phyloP scores from a whole-genome alignment of 2,329 filamentous ascomycete species.

The Botrytis sinoallii region DNA sequence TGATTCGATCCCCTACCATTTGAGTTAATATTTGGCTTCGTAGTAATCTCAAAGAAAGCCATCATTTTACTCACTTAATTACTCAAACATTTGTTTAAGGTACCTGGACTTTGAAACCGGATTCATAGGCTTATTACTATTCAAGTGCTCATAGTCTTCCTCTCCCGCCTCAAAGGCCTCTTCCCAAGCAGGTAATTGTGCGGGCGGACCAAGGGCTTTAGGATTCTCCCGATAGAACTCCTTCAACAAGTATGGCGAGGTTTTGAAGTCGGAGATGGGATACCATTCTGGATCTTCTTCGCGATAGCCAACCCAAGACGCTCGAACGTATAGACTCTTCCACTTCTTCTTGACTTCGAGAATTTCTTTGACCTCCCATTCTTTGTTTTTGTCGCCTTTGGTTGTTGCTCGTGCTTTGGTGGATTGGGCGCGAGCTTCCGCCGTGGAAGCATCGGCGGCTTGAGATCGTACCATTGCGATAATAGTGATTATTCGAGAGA shows the following conservation, averaged over 20 bases:
- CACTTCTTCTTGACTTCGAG: not conserved
- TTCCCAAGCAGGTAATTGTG: not conserved
- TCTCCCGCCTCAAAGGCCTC: not conserved
- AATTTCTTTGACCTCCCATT: constrained; percentile 7
- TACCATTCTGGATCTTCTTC: not conserved
- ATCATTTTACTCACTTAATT: not conserved
- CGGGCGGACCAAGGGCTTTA: not conserved
- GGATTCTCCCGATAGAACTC: not conserved
- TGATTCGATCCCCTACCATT: not conserved
- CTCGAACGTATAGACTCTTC: not conserved
- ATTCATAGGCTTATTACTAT: not conserved
- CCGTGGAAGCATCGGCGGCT: not conserved
- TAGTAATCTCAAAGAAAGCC: fast-evolving
- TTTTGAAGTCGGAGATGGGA: not conserved
- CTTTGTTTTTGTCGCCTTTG: not conserved
- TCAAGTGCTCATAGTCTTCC: constrained; percentile 10
- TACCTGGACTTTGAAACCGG: not conserved
- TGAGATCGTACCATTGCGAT: not conserved
- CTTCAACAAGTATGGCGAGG: not conserved
- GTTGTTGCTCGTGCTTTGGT: not conserved
- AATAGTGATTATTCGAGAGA: not conserved
- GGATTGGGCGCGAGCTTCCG: not conserved
- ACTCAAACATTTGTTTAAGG: not conserved
- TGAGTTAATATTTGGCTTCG: not conserved
- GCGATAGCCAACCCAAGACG: not conserved